Base-by-base conservation (phyloP, 192 early-diverging fungal genomes). In the Backusella luteola region DNA sequence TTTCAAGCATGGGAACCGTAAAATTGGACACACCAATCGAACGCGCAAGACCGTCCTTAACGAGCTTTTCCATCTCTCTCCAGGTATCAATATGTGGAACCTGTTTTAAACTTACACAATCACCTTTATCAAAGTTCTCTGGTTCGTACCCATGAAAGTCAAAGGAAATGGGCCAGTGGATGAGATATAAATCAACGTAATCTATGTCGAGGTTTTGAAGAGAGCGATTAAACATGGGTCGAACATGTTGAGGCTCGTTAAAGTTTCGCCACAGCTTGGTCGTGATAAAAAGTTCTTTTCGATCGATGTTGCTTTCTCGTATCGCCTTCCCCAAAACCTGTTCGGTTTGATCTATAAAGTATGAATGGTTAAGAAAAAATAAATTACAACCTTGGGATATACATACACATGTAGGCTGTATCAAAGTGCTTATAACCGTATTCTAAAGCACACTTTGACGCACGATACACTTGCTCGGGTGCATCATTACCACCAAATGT, bases 1-100 rank as follows among this genome's bases (percentile, higher is more conserved):
- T 81, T 76, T 92, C 80, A 41, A 93, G 79, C 69, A 89, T 77
- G 34, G 79, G 66, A 38, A 86, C 79, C 79, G 81, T 89, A 38
- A 89, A 91, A 83, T 96, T 96, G 46, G 90, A 93, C 26, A 96
- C 93, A 71, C 94, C 95, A 59, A 96, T 94, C 23, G 86, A 69
- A 26, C 85, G 81, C 19, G 88, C 90, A 53, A 90, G 85, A 41
- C 89, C 90, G 1, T 77, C 78, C 6, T 89, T 81, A 3, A 92
- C 89, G 11, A 95, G 75, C 26, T 83, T 78, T 85, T 95, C 94
- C 93, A 96, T 93, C n/a, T 85, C 91, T 44, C 84, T 90, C 89
- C 80, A 86, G 82, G 21, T n/a, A 89, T 84, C 74, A 81, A 81
- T 12, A 87, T 88, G 49, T 81, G 90, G 91, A 9, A 94, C 87